Base-by-base conservation (phyloP, 1,284 basidiomycete species). In the Termitomyces sp. region DNA sequence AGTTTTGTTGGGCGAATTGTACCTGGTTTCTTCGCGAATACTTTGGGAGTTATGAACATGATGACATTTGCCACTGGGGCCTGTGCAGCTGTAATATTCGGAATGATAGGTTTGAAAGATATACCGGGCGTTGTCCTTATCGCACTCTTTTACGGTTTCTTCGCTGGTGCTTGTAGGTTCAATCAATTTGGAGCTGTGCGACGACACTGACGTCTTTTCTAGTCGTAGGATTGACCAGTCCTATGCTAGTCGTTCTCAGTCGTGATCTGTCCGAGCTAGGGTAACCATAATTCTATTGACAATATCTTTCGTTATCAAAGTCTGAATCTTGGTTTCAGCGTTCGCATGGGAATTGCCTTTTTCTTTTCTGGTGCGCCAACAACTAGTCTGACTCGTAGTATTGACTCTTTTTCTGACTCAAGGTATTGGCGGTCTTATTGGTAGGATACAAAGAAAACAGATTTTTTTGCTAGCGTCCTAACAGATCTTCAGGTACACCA, bases 121-220 rank as follows among this genome's bases (percentile, higher is more conserved):
- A 33, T 59, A 3, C 57, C 59, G 0, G 57, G 65, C 16, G 57
- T 66, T 1, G 57, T 67, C 8, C 37, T 61, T 0, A 53, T 72
- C 30, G 65, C 61, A 1, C 50, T 69, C 13, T 39, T 68, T 0
- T 73, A 68, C 49, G 68, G 68, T 8, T 62, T 66, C 48, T 62
- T 64, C 26, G 53, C 62, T 5, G 68, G 68, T 8, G 46, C 58
- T 3, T 64, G 65, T 66, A 44, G 46, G 61, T 50, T n/a, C 5
- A 11, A 8, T 10, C 4, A 8, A 48, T 21, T 30, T 21, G 0
- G 16, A 11, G 11, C 16, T 16, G 3, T 19, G 28, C 10, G 11
- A 5, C 1, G 16, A 3, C 14, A 10, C n/a, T 31, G 7, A 21
- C 14, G 0, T 10, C 18, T 18, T 7, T 39, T 19, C 16, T 33